phyloP scores from a whole-genome alignment of 2,329 filamentous ascomycete species.

The Akanthomyces lecanii region DNA sequence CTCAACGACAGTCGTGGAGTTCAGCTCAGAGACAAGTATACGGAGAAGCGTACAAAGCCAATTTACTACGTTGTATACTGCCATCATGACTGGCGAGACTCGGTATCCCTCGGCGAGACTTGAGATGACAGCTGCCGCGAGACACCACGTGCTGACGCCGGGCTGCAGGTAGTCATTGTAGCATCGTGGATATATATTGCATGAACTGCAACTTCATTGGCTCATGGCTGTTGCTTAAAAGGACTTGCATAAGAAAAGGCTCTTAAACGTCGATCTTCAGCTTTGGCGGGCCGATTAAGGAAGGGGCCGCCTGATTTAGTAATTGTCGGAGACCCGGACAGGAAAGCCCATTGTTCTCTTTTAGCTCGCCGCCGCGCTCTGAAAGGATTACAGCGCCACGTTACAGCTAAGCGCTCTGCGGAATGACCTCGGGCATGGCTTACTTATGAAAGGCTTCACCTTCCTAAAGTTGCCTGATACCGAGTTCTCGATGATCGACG shows the following conservation, averaged over 20 bases:
- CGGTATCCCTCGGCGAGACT: not conserved
- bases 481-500: not conserved
- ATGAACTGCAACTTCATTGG: not conserved
- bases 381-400: slow-evolving; percentile 6
- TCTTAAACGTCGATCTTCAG: not conserved
- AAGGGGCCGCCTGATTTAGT: not conserved
- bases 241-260: not conserved
- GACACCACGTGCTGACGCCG: not conserved
- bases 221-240: not conserved
- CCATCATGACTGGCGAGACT: not conserved
- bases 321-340: not conserved
- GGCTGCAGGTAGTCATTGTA: not conserved
- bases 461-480: slow-evolving; percentile 3
- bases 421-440: slow-evolving; percentile 7
- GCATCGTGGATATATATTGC: not conserved
- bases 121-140: not conserved
- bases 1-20: not conserved
- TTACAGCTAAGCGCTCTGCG: slow-evolving; percentile 5
- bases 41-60: too few species aligned
- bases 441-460: not conserved
- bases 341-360: not conserved
- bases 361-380: not conserved
- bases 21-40: too few species aligned
- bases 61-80: not conserved
- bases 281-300: slow-evolving; percentile 12